phyloP scores from a whole-genome alignment of 2,329 filamentous ascomycete species.

The Aspergillus sp. region DNA sequence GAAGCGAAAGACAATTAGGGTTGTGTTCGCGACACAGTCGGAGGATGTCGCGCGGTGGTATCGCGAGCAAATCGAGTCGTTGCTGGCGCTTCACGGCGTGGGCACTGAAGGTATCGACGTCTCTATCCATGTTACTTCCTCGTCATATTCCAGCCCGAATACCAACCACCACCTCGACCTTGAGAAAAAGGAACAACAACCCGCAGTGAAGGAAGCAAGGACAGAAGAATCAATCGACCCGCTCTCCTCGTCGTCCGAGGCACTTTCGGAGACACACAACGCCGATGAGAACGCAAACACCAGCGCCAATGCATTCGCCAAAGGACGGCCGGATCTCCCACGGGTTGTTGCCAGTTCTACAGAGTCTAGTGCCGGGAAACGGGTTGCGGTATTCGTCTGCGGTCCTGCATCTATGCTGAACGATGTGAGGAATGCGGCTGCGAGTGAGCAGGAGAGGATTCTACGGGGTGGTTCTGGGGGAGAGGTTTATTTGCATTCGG shows the following conservation, averaged over 20 bases:
- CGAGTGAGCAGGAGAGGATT: slow-evolving; percentile 40
- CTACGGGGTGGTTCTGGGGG: slow-evolving; percentile 21
- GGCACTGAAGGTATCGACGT: slow-evolving; percentile 5
- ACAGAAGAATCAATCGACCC: background rate
- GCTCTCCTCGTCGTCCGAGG: background rate
- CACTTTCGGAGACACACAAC: background rate
- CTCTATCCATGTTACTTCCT: slow-evolving; percentile 18
- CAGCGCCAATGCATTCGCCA: background rate
- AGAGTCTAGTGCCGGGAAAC: slow-evolving; percentile 11
- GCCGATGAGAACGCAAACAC: no score
- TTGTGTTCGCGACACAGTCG: slow-evolving; percentile 16
- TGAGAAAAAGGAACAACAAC: background rate
- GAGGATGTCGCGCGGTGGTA: slow-evolving; percentile 14
- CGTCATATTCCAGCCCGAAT: no score
- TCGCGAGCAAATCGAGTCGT: background rate
- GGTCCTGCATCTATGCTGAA: slow-evolving; percentile 49
- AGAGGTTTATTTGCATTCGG: slow-evolving; percentile 49
- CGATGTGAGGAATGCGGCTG: slow-evolving; percentile 50
- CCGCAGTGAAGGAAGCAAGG: background rate
- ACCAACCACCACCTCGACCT: background rate
- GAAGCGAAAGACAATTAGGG: background rate
- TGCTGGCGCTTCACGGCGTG: background rate
- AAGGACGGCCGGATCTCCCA: slow-evolving; percentile 34
- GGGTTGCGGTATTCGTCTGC: slow-evolving; percentile 40
- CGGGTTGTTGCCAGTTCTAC: slow-evolving; percentile 14